Conservation (phyloP, 768 basidiomycete genomes). For the Pilatotrama ljubarskyi region DNA sequence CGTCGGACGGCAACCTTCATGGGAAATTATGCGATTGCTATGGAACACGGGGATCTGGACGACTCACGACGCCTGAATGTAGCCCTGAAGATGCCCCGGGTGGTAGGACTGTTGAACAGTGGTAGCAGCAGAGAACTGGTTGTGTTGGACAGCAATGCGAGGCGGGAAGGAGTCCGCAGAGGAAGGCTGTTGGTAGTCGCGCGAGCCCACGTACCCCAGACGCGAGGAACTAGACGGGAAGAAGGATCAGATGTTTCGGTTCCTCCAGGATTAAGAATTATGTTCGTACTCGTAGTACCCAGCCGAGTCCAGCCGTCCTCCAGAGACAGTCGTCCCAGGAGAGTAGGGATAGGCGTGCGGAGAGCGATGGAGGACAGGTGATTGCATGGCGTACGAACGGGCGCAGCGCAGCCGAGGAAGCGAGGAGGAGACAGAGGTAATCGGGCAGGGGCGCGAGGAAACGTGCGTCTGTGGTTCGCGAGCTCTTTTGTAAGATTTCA, state of each 20-base stretch:
- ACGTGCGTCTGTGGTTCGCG: neutral
- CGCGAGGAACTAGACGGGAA: conserved; percentile 1
- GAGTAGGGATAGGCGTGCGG: neutral
- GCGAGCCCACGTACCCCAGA: neutral
- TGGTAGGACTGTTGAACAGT: neutral
- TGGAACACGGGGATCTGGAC: neutral
- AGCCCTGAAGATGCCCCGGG: neutral
- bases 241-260: neutral
- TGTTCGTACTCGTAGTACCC: conserved; percentile 1
- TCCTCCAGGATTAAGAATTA: neutral
- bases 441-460: neutral
- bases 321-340: neutral
- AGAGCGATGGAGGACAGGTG: neutral
- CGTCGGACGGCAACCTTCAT: neutral
- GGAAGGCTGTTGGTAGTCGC: neutral
- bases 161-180: neutral
- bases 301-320: neutral
- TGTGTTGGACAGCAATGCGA: neutral
- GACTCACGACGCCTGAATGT: neutral
- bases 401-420: neutral
- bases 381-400: neutral
- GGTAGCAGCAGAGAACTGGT: neutral
- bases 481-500: neutral
- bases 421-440: neutral
- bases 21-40: neutral